Base-by-base conservation (phyloP, 805 yeast genomes). In the Blastobotrys attinorum region DNA sequence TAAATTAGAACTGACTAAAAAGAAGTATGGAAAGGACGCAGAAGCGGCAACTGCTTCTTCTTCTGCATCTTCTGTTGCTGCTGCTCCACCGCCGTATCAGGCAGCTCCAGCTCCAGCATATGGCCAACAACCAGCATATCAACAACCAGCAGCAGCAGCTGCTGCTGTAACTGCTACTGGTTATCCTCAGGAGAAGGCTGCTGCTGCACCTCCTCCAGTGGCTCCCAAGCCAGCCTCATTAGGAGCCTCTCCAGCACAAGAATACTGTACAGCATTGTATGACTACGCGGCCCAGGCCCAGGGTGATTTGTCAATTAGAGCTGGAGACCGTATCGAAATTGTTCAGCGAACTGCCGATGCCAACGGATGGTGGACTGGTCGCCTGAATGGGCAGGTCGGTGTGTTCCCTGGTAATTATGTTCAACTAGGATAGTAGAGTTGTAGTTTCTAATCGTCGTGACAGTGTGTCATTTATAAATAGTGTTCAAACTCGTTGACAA, bases 331-430 rank as follows among this genome's bases (percentile, higher is more conserved):
- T 23, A 89, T 92, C 52, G 84, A 85, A 54, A 72, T 92, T 47
- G 76, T 88, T 2, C 84, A 87, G 59, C 80, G 86, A 57, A 83
- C 95, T 1, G 71, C 76, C 0, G 96, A 88, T 60, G 73, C 80
- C 42, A 87, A 86, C 56, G 98, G 95, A 4, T 92, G 98, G 98
- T 92, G 98, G 98, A 87, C 96, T 0, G 98, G 98, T 11, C 66
- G 72, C 32, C 67, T 75, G 49, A 85, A 87, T 55, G 97, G 96
- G 6, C 81, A 72, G 47, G 80, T 82, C 47, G 98, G 98, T 46
- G 83, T 81, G 8, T 92, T 94, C 70, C 98, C 98, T 4, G 98
- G 96, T 7, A 92, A 90, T 60, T 92, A 92, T 57, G 98, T 92
- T 22, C 90, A 83, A 61, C 62, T 86, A 16, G 54, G 56, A 3